Percentiles rank a stretch among this genome's conserved stretches.
Conservation (phyloP, 306 rosid genomes). For the Sechiopsis laciniata region DNA sequence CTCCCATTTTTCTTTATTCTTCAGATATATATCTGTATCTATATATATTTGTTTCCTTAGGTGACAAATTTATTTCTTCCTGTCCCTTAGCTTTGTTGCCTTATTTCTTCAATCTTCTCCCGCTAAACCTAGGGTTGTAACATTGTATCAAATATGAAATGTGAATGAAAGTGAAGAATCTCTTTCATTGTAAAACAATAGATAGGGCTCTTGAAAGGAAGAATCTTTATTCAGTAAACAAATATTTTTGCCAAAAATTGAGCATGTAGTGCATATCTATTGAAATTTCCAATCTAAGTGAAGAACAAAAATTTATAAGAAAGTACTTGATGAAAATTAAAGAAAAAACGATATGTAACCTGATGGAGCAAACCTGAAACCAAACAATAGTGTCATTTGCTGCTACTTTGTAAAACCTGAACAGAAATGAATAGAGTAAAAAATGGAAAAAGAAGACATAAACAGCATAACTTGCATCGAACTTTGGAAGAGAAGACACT, state of each 20-base stretch:
- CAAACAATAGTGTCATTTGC: constrained; percentile 66
- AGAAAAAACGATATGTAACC: constrained; percentile 54
- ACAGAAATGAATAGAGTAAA: background rate
- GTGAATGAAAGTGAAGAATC: background rate
- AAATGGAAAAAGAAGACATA: background rate
- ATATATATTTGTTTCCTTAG: background rate
- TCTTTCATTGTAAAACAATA: background rate
- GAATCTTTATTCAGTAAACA: background rate
- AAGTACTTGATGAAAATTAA: background rate
- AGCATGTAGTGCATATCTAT: background rate
- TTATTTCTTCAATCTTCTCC: background rate
- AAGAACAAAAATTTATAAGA: background rate
- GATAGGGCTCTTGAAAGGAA: background rate
- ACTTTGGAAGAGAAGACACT: background rate
- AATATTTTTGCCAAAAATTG: background rate
- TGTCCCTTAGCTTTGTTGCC: background rate
- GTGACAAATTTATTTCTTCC: background rate
- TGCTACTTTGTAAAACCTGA: constrained; percentile 77
- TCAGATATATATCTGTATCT: background rate
- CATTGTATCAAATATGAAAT: background rate
- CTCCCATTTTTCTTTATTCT: background rate
- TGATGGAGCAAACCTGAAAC: constrained; percentile 99
- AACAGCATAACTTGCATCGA: background rate
- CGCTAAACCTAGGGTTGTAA: constrained; percentile 2
- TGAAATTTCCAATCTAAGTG: background rate